phyloP scores from a whole-genome alignment of 305 asterid genomes.

The Plantago rigida region DNA sequence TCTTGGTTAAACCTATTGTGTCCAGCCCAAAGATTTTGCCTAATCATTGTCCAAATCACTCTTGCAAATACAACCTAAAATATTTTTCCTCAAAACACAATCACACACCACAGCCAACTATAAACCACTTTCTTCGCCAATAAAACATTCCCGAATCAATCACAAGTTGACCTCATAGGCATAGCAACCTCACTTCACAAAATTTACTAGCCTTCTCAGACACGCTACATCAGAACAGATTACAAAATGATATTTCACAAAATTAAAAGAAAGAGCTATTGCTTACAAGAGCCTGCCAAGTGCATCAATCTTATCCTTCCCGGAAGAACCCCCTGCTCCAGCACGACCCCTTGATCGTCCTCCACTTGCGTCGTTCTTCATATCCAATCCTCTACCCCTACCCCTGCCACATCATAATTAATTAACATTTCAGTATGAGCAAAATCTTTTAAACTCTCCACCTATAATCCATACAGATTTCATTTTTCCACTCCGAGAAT shows the following conservation, averaged over 20 bases:
- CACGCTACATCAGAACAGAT: background rate
- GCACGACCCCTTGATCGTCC: constrained; percentile 35
- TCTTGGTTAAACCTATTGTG: too few species aligned
- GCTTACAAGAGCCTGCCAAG: constrained; percentile 83
- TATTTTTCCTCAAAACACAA: too few species aligned
- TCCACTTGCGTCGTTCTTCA: constrained; percentile 22
- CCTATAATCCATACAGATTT: too few species aligned
- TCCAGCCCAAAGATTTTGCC: too few species aligned
- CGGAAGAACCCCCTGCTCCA: constrained; percentile 30
- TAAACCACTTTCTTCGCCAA: too few species aligned
- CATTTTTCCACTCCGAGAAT: too few species aligned
- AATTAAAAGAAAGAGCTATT: background rate
- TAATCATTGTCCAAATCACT: too few species aligned
- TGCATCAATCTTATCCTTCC: constrained; percentile 64
- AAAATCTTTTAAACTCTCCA: background rate
- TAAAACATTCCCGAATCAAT: too few species aligned
- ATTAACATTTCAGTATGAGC: background rate
- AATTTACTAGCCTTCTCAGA: background rate
- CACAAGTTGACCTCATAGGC: too few species aligned
- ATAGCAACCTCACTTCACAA: background rate
- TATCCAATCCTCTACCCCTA: constrained; percentile 44
- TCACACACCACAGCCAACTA: too few species aligned
- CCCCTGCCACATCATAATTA: constrained; percentile 33
- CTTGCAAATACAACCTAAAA: too few species aligned
- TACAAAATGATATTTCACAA: background rate